These are phyloP conservation scores for Penicillium herquei DNA, from an alignment of 495 filamentous ascomycete species.

Conservation along the genomic window DNA sequence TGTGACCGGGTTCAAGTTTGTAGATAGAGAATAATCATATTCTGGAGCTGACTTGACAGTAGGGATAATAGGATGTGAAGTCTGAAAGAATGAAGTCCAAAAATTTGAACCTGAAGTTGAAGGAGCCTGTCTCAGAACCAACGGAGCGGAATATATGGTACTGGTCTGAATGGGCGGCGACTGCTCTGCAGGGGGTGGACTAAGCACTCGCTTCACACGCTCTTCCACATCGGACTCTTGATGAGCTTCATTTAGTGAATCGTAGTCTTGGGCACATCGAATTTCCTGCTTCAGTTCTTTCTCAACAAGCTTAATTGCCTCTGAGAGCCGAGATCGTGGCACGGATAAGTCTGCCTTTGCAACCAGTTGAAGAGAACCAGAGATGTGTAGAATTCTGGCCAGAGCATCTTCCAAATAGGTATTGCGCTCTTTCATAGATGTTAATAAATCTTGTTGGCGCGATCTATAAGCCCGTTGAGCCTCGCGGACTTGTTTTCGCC, in stretches of 20 bases:
- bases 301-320: conserved; percentile 9
- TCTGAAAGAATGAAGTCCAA: not conserved
- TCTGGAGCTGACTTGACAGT: not conserved
- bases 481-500: conserved; percentile 19
- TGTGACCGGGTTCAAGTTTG: too few species aligned
- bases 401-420: conserved; percentile 17
- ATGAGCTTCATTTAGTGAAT: not conserved
- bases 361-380: conserved; percentile 11
- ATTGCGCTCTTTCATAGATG: conserved; percentile 15
- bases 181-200: not conserved
- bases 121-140: not conserved
- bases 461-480: conserved; percentile 22
- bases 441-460: conserved; percentile 18
- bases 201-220: not conserved
- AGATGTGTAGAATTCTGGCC: conserved; percentile 8
- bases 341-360: not conserved
- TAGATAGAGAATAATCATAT: too few species aligned
- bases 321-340: conserved; percentile 9
- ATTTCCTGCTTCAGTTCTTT: conserved; percentile 3
- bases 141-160: not conserved
- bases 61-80: not conserved
- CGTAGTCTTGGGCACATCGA: not conserved
- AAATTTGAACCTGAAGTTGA: not conserved
- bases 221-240: not conserved
- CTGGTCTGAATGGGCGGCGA: not conserved